Evolutionary conservation across 2,329 filamentous ascomycete species (phyloP).

Genomic region (Hypoxylon sp.): DNA sequence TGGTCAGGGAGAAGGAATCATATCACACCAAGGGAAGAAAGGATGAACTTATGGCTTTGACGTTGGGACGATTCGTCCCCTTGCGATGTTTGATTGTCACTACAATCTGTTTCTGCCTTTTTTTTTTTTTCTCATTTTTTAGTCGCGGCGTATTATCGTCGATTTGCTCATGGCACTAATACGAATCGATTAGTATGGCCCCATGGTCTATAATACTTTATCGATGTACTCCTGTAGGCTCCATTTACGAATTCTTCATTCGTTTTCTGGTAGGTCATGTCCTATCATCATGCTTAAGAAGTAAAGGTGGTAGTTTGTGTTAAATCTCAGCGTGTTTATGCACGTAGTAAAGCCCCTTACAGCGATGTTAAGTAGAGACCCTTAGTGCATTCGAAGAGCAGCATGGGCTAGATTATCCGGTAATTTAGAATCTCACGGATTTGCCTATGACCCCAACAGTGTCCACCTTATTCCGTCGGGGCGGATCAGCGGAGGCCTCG

Average conservation of each 20-base stretch:
- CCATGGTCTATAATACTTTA: not conserved
- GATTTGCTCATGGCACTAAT: not conserved
- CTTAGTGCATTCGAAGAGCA: no score
- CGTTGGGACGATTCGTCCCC: conserved; percentile 9
- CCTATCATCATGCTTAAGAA: not conserved
- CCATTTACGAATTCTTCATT: not conserved
- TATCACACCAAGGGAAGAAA: conserved; percentile 3
- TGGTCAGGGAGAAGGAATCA: conserved; percentile 7
- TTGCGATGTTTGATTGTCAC: conserved; percentile 3
- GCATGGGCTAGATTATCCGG: no score
- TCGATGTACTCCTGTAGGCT: not conserved
- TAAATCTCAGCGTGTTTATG: no score
- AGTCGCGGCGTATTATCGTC: not conserved
- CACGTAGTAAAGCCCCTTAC: no score
- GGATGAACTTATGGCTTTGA: not conserved
- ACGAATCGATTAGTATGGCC: not conserved
- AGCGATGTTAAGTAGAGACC: no score
- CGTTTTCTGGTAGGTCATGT: not conserved
- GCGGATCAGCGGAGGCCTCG: no score
- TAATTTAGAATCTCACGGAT: no score
- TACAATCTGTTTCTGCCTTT: conserved; percentile 20
- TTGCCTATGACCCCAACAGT: no score
- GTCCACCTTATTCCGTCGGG: no score
- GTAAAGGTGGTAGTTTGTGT: not conserved
- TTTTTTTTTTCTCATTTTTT: conserved; percentile 20